Percentiles rank a stretch among this genome's conserved stretches.
phyloP scores from a whole-genome alignment of 2,329 filamentous ascomycete species.

The Aspergillus pseudoviridinutans region DNA sequence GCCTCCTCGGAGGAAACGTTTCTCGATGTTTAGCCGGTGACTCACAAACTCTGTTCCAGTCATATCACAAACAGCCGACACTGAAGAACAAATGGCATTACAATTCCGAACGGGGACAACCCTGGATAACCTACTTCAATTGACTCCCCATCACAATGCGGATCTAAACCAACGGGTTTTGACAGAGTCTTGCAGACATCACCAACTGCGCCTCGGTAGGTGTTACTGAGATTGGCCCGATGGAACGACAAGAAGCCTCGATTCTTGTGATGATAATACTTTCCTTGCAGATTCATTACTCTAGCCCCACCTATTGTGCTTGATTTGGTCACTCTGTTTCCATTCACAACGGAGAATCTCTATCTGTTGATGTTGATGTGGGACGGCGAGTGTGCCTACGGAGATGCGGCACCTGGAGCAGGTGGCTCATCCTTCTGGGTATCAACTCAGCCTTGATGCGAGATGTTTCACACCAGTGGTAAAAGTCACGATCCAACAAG shows the following conservation, averaged over 20 bases:
- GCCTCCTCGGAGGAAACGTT: not conserved
- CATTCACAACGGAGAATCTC: not conserved
- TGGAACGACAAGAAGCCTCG: slow-evolving; percentile 5
- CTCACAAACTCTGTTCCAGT: slow-evolving; percentile 3
- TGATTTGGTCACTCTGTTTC: slow-evolving; percentile 5
- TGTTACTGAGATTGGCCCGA: slow-evolving; percentile 15
- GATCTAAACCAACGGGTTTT: not conserved
- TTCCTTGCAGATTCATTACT: slow-evolving; percentile 19
- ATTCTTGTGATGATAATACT: slow-evolving; percentile 18
- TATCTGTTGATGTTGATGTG: slow-evolving; percentile 9
- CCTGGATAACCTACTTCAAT: not conserved
- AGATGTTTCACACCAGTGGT: slow-evolving; percentile 5
- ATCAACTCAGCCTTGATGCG: slow-evolving; percentile 5
- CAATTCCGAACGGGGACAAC: not conserved
- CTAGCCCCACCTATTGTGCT: slow-evolving; percentile 10
- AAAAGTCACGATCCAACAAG: slow-evolving; percentile 3
- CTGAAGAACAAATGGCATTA: not conserved
- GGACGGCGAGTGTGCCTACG: slow-evolving; percentile 11
- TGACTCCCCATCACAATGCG: slow-evolving; percentile 7
- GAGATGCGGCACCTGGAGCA: slow-evolving; percentile 13
- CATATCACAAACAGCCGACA: slow-evolving; percentile 1
- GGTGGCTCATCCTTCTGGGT: slow-evolving; percentile 12
- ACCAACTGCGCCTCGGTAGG: slow-evolving; percentile 25
- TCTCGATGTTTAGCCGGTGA: not conserved
- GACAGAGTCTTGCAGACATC: slow-evolving; percentile 16